Conservation (phyloP, 495 filamentous ascomycete species). For the Daldinia loculata region DNA sequence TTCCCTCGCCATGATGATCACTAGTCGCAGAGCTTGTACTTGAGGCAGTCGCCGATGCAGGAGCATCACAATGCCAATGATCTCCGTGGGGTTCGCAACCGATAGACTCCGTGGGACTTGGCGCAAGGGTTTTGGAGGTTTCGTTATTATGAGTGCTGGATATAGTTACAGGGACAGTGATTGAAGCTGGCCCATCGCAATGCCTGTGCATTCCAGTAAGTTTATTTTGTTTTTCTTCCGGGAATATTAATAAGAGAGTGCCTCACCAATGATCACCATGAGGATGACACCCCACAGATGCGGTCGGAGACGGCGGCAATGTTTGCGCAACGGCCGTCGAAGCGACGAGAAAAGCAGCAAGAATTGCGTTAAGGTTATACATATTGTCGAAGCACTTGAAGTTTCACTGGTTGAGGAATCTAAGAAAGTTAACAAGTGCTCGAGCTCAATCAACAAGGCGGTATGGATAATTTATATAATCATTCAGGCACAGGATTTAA, state of each 20-base stretch:
- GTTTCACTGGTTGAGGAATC: background rate
- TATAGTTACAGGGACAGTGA: slow-evolving; percentile 5
- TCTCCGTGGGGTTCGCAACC: slow-evolving; percentile 51
- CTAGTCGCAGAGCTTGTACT: background rate
- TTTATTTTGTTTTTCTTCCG: background rate
- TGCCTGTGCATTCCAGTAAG: slow-evolving; percentile 35
- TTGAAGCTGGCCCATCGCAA: slow-evolving; percentile 46
- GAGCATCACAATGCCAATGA: slow-evolving; percentile 52
- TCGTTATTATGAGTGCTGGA: slow-evolving; percentile 14
- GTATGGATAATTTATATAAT: background rate
- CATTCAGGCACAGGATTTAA: background rate
- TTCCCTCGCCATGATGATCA: slow-evolving; percentile 18
- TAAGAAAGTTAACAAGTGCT: background rate
- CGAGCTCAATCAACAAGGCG: background rate
- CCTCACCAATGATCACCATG: slow-evolving; percentile 51
- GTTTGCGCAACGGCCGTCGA: slow-evolving; percentile 37
- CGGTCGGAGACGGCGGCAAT: slow-evolving; percentile 49
- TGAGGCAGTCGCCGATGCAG: slow-evolving; percentile 8
- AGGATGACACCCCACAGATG: slow-evolving; percentile 48
- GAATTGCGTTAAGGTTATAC: slow-evolving; percentile 3
- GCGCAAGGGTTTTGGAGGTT: slow-evolving; percentile 29
- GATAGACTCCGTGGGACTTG: slow-evolving; percentile 49
- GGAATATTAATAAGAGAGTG: background rate
- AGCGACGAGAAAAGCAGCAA: slow-evolving; percentile 27
- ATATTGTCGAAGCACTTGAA: slow-evolving; percentile 1